Percentiles rank a stretch among this genome's conserved stretches.
phyloP scores from a whole-genome alignment of 2,329 filamentous ascomycete species.

The Cordyceps javanica region DNA sequence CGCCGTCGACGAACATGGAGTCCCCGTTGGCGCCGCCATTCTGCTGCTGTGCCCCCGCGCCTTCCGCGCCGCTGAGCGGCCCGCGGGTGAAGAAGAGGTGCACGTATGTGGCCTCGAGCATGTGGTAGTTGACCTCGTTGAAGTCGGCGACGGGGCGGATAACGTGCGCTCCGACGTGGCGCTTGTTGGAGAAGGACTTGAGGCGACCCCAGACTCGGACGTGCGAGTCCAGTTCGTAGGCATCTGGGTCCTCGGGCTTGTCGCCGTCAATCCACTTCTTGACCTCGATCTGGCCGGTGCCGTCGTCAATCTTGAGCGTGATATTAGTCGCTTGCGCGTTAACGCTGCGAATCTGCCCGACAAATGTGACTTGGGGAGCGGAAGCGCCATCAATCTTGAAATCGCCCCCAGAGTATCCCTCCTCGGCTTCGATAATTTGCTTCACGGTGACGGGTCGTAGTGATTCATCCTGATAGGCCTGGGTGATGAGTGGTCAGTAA shows the following conservation, averaged over 20 bases:
- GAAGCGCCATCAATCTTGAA: conserved; percentile 77
- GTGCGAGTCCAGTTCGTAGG: conserved; percentile 67
- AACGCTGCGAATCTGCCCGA: conserved; percentile 86
- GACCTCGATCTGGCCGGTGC: conserved; percentile 85
- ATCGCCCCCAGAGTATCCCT: conserved; percentile 64
- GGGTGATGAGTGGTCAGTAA: not conserved
- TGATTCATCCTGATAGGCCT: conserved; percentile 72
- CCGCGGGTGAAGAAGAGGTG: conserved; percentile 80
- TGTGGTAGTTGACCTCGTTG: conserved; percentile 90
- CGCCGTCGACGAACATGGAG: conserved; percentile 27
- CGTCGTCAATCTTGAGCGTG: conserved; percentile 91
- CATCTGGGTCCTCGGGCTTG: conserved; percentile 41
- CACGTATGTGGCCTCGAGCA: conserved; percentile 83
- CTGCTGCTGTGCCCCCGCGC: conserved; percentile 20
- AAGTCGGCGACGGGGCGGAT: conserved; percentile 75
- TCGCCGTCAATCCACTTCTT: conserved; percentile 77
- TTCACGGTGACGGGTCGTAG: conserved; percentile 93
- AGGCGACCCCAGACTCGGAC: conserved; percentile 81
- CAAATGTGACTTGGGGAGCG: conserved; percentile 68
- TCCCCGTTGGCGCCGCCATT: conserved; percentile 29
- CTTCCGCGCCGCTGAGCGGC: conserved; percentile 39
- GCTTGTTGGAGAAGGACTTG: conserved; percentile 77
- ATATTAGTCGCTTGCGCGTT: conserved; percentile 83
- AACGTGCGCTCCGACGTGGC: conserved; percentile 72
- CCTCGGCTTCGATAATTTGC: conserved; percentile 78